Evolutionary conservation across 106 monocot genomes (phyloP).

Genomic region (Vanilla planifolia): DNA sequence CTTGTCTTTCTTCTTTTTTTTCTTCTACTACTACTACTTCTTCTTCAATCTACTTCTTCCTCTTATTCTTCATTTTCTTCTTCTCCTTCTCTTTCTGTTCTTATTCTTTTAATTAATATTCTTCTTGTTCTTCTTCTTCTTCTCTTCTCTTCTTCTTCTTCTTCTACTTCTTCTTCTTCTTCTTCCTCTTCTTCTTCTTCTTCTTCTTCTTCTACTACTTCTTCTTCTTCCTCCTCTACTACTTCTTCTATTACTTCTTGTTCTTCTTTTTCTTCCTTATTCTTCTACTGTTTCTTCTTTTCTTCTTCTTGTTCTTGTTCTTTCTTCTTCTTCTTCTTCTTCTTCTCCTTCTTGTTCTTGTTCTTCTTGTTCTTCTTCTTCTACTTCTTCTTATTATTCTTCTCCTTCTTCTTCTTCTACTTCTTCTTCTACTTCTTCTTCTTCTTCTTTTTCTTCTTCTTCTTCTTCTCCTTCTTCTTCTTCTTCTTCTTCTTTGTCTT

Average conservation of each 20-base stretch:
- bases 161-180: not conserved
- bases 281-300: no score
- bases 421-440: not conserved
- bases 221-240: not conserved
- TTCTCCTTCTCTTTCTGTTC: no score
- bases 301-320: not conserved
- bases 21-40: no score
- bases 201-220: not conserved
- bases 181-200: not conserved
- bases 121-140: not conserved
- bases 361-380: not conserved
- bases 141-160: not conserved
- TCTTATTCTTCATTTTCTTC: no score
- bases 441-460: not conserved
- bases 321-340: not conserved
- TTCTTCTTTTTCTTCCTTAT: no score
- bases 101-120: no score
- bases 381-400: no score
- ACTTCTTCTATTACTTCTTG: no score
- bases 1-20: no score
- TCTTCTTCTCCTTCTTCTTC: not conserved
- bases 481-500: no score
- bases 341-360: not conserved
- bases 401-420: not conserved
- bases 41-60: no score